A percentile compares a stretch with the other conserved stretches of the same genome.
These are phyloP conservation scores for Exophiala spinifera DNA, from an alignment of 2,329 filamentous ascomycete species.

Conservation along the genomic window DNA sequence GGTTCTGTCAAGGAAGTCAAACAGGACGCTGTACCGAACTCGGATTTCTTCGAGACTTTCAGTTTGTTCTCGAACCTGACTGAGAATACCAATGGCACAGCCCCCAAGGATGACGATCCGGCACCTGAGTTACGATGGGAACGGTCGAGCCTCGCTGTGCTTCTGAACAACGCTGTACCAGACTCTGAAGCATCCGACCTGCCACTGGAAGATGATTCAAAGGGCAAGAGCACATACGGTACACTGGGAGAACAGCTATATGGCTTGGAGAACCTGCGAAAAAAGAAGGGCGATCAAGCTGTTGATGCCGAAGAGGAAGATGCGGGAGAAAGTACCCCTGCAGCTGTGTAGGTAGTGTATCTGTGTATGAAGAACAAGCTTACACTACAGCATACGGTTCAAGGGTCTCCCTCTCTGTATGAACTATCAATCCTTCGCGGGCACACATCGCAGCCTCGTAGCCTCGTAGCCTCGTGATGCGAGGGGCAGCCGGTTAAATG, in stretches of 20 bases:
- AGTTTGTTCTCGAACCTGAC: conserved; percentile 14
- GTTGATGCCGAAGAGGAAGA: conserved; percentile 23
- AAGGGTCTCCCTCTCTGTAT: too few relatives aligned
- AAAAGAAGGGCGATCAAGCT: conserved; percentile 28
- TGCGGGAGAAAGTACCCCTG: conserved; percentile 5
- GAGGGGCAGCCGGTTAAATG: too few relatives aligned
- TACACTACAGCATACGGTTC: conserved; percentile 67
- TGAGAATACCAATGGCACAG: background rate
- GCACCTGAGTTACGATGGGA: conserved; percentile 18
- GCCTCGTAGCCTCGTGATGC: too few relatives aligned
- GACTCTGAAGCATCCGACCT: background rate
- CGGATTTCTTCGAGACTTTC: conserved; percentile 18
- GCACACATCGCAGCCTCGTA: too few relatives aligned
- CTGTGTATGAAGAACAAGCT: conserved; percentile 57
- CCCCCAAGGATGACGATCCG: background rate
- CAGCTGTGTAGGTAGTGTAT: background rate
- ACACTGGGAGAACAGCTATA: conserved; percentile 33
- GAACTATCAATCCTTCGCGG: too few relatives aligned
- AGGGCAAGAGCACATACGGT: conserved; percentile 19
- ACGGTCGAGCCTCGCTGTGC: conserved; percentile 20
- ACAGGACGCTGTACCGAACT: conserved; percentile 9
- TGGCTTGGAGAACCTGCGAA: conserved; percentile 41
- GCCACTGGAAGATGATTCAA: background rate
- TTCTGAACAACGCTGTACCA: conserved; percentile 13
- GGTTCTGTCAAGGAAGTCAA: conserved; percentile 36